Conservation (phyloP, 2,329 filamentous ascomycete species). For the Colletotrichum salicis region DNA sequence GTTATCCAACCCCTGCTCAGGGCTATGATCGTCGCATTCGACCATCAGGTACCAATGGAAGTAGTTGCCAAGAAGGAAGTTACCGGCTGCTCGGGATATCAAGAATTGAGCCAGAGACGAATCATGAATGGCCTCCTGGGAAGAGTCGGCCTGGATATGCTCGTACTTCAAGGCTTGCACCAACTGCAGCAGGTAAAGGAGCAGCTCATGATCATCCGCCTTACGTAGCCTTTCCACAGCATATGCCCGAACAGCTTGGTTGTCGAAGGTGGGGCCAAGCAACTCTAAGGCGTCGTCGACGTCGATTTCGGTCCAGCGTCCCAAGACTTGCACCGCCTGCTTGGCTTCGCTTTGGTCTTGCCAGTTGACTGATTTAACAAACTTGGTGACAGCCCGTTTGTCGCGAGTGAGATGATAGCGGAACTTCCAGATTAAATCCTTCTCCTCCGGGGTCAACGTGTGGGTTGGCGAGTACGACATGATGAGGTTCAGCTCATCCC, state of each 20-base stretch:
- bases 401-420: constrained; percentile 92
- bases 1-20: constrained; percentile 78
- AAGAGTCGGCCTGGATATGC: constrained; percentile 70
- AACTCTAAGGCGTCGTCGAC: constrained; percentile 96
- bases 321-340: constrained; percentile 88
- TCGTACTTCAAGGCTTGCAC: constrained; percentile 97
- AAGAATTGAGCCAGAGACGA: constrained; percentile 91
- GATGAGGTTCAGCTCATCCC: constrained; percentile 91
- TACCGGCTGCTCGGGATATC: constrained; percentile 86
- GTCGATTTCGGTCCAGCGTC: constrained; percentile 96
- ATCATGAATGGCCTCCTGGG: constrained; percentile 71
- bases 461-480: constrained; percentile 94
- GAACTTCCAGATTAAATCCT: constrained; percentile 97
- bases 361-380: constrained; percentile 98
- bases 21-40: constrained; percentile 87
- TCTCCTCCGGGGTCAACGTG: constrained; percentile 86
- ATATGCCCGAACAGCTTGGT: constrained; percentile 87
- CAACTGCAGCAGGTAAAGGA: constrained; percentile 91
- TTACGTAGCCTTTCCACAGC: constrained; percentile 92
- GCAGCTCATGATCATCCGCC: constrained; percentile 89
- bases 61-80: constrained; percentile 92
- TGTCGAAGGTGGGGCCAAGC: constrained; percentile 91
- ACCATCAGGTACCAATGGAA: constrained; percentile 99
- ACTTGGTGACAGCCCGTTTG: constrained; percentile 93
- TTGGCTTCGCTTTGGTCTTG: constrained; percentile 84